These are phyloP conservation scores for Sinapis alba DNA, from an alignment of 441 rosid genomes.

Conservation along the genomic window DNA sequence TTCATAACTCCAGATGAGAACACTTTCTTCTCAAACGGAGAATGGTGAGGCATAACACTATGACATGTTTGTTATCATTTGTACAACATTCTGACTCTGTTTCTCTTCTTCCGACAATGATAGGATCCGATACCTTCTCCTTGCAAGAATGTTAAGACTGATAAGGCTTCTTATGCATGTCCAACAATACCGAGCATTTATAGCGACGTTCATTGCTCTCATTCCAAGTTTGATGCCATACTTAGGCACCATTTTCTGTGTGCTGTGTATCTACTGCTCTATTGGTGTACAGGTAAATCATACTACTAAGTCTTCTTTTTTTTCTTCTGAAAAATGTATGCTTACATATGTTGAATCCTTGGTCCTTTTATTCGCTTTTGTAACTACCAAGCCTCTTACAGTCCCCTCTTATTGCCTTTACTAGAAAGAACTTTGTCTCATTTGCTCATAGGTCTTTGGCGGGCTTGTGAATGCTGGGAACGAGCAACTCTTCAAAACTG, in stretches of 20 bases:
- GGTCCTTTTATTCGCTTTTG: neutral
- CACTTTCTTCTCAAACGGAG: slow-evolving; percentile 86
- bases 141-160: slow-evolving; percentile 91
- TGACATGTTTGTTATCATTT: neutral
- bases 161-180: slow-evolving; percentile 90
- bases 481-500: slow-evolving; percentile 57
- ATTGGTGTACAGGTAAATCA: slow-evolving; percentile 87
- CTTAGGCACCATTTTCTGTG: slow-evolving; percentile 87
- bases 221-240: slow-evolving; percentile 98
- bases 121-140: slow-evolving; percentile 99
- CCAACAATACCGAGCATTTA: slow-evolving; percentile 76
- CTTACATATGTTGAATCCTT: slow-evolving; percentile 8
- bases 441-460: slow-evolving; percentile 69
- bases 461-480: slow-evolving; percentile 95
- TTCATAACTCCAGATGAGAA: slow-evolving; percentile 70
- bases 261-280: slow-evolving; percentile 90
- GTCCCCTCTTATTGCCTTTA: neutral
- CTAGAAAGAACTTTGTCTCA: neutral
- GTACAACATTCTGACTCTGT: slow-evolving; percentile 8
- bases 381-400: neutral
- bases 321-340: no score
- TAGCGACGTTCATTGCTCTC: slow-evolving; percentile 89
- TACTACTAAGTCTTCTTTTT: slow-evolving; percentile 5
- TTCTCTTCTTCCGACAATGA: slow-evolving; percentile 30
- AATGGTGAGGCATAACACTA: slow-evolving; percentile 64